These are phyloP conservation scores for Sindora glabra DNA, from an alignment of 306 rosid species.

Conservation along the genomic window DNA sequence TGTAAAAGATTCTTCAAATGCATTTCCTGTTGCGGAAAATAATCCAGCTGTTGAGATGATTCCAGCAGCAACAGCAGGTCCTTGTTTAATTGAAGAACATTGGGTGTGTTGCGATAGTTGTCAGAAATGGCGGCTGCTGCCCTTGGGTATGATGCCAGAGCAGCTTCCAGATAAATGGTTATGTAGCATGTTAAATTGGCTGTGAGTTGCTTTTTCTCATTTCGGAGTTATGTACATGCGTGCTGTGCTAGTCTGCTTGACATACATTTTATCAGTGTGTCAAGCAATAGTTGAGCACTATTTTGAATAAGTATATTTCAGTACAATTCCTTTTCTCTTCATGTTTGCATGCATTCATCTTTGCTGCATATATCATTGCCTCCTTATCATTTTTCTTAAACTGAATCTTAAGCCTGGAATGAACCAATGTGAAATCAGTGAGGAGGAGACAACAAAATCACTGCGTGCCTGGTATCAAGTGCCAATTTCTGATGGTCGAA, in stretches of 20 bases:
- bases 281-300: background rate
- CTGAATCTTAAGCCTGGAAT: conserved; percentile 59
- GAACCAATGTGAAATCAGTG: conserved; percentile 63
- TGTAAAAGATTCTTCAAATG: conserved; percentile 28
- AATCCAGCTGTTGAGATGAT: conserved; percentile 22
- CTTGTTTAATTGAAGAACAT: conserved; percentile 37
- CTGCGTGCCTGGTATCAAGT: conserved; percentile 42
- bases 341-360: background rate
- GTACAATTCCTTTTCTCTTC: background rate
- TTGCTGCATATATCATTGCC: conserved; percentile 3
- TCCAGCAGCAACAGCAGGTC: conserved; percentile 19
- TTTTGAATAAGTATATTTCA: conserved; percentile 1
- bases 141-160: conserved; percentile 51
- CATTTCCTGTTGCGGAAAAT: conserved; percentile 22
- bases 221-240: conserved; percentile 7
- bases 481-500: conserved; percentile 42
- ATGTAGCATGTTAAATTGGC: conserved; percentile 88
- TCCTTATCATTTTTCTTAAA: conserved; percentile 19
- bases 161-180: conserved; percentile 81
- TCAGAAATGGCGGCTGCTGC: conserved; percentile 76
- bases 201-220: conserved; percentile 66
- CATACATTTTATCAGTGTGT: conserved; percentile 8
- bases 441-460: conserved; percentile 64
- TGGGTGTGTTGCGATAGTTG: conserved; percentile 90
- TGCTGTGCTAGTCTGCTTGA: conserved; percentile 1